A percentile compares a stretch with the other conserved stretches of the same genome.
These are phyloP conservation scores for Thermomyces lanuginosus DNA, from an alignment of 2,329 filamentous ascomycete species.

Conservation along the genomic window DNA sequence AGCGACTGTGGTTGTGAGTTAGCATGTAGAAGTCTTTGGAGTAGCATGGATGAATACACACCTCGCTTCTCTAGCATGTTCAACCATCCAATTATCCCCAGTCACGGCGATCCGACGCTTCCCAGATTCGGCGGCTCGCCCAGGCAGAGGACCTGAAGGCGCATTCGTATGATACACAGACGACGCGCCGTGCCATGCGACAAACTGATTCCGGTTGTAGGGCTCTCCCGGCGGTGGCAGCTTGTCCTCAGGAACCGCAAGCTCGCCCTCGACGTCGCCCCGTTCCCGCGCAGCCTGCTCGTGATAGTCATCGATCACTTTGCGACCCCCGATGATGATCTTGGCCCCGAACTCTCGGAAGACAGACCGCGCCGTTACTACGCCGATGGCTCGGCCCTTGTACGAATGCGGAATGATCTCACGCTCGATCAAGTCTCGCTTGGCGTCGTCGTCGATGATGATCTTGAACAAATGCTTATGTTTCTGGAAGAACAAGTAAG, in stretches of 20 bases:
- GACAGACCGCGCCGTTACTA: constrained; percentile 89
- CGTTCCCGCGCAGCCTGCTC: constrained; percentile 57
- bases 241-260: constrained; percentile 78
- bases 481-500: constrained; percentile 97
- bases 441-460: constrained; percentile 93
- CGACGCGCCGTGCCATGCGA: constrained; percentile 95
- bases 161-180: constrained; percentile 79
- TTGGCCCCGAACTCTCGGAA: constrained; percentile 92
- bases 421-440: constrained; percentile 86
- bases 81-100: constrained; percentile 88
- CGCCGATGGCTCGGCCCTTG: constrained; percentile 92
- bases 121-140: constrained; percentile 61
- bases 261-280: constrained; percentile 69
- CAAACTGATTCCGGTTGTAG: constrained; percentile 99
- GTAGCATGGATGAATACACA: constrained; percentile 28
- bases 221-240: constrained; percentile 58
- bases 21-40: constrained; percentile 1
- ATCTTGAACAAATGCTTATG: constrained; percentile 95
- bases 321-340: constrained; percentile 81
- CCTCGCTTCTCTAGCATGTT: constrained; percentile 85
- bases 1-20: constrained; percentile 42
- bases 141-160: constrained; percentile 59
- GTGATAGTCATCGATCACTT: constrained; percentile 79
- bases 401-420: constrained; percentile 96
- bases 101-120: constrained; percentile 77